Percentiles rank a stretch among this genome's conserved stretches.
Conservation (phyloP, 2,329 filamentous ascomycete genomes). For the Hypoxylon sp. region DNA sequence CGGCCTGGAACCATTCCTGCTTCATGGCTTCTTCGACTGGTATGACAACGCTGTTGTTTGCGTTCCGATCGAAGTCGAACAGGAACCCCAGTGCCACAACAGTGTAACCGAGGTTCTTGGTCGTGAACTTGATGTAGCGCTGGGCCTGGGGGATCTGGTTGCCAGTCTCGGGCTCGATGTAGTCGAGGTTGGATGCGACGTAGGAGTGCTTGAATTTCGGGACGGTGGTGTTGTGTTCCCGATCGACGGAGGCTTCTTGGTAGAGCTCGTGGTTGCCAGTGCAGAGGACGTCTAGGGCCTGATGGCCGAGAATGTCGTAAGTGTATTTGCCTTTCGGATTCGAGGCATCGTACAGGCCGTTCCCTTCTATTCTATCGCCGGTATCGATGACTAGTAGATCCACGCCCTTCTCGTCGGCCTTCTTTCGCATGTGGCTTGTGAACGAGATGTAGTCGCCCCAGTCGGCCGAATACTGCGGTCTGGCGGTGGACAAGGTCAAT, state of each 20-base stretch:
- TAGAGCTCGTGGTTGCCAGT: slow-evolving; percentile 98
- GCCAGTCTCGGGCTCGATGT: slow-evolving; percentile 79
- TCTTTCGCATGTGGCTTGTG: slow-evolving; percentile 82
- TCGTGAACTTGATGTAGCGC: slow-evolving; percentile 90
- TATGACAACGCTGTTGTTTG: slow-evolving; percentile 90
- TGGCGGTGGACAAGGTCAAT: slow-evolving; percentile 54
- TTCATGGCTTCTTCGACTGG: slow-evolving; percentile 84
- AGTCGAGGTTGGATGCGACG: slow-evolving; percentile 93
- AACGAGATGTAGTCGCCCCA: slow-evolving; percentile 99
- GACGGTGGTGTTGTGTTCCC: slow-evolving; percentile 84
- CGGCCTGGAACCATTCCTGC: slow-evolving; percentile 89
- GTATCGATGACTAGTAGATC: slow-evolving; percentile 97
- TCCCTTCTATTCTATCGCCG: slow-evolving; percentile 93
- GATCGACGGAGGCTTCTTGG: slow-evolving; percentile 80
- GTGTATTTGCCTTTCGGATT: slow-evolving; percentile 89
- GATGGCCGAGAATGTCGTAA: slow-evolving; percentile 87
- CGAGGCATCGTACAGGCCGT: slow-evolving; percentile 93
- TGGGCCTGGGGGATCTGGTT: slow-evolving; percentile 82
- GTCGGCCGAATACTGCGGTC: slow-evolving; percentile 92
- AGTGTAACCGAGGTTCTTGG: slow-evolving; percentile 87
- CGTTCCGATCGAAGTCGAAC: slow-evolving; percentile 92
- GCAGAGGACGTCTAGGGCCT: slow-evolving; percentile 86
- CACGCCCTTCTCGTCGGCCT: slow-evolving; percentile 81
- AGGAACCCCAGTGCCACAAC: slow-evolving; percentile 94
- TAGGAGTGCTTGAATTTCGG: slow-evolving; percentile 87